phyloP scores from a whole-genome alignment of 495 filamentous ascomycete genomes.

The Aspergillus leporis region DNA sequence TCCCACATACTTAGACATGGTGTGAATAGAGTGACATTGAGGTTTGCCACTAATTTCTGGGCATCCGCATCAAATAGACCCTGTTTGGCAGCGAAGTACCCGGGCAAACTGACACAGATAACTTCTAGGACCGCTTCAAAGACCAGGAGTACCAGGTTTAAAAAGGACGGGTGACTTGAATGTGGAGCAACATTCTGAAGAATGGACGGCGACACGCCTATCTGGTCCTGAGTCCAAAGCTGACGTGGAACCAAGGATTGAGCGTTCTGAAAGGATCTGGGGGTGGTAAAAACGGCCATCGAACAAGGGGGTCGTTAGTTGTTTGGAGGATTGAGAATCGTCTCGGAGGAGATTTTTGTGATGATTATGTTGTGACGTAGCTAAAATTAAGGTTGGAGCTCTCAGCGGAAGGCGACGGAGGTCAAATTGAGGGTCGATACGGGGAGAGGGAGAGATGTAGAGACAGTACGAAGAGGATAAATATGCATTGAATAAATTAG shows the following conservation, averaged over 20 bases:
- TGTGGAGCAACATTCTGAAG: slow-evolving; percentile 33
- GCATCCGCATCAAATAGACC: slow-evolving; percentile 93
- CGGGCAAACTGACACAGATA: slow-evolving; percentile 89
- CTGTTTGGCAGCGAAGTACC: slow-evolving; percentile 86
- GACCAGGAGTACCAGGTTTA: slow-evolving; percentile 78
- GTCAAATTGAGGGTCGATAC: not conserved
- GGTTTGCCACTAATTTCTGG: slow-evolving; percentile 93
- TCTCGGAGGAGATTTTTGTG: not conserved
- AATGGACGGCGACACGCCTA: slow-evolving; percentile 32
- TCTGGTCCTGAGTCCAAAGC: slow-evolving; percentile 32
- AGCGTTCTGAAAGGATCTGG: slow-evolving; percentile 65
- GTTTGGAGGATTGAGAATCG: not conserved
- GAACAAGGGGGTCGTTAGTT: slow-evolving; percentile 14
- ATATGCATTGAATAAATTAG: not conserved
- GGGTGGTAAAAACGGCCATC: slow-evolving; percentile 58
- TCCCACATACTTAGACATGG: slow-evolving; percentile 82
- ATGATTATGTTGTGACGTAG: not conserved
- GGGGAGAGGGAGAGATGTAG: not conserved
- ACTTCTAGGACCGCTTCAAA: slow-evolving; percentile 97
- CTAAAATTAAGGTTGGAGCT: slow-evolving; percentile 1
- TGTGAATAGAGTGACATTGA: slow-evolving; percentile 93
- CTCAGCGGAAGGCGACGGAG: not conserved
- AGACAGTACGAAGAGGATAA: not conserved
- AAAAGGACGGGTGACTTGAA: slow-evolving; percentile 64
- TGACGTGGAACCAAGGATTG: slow-evolving; percentile 34